These are phyloP conservation scores for Chenopodium quinoa DNA, from an alignment of 148 eudicot species.

Conservation along the genomic window DNA sequence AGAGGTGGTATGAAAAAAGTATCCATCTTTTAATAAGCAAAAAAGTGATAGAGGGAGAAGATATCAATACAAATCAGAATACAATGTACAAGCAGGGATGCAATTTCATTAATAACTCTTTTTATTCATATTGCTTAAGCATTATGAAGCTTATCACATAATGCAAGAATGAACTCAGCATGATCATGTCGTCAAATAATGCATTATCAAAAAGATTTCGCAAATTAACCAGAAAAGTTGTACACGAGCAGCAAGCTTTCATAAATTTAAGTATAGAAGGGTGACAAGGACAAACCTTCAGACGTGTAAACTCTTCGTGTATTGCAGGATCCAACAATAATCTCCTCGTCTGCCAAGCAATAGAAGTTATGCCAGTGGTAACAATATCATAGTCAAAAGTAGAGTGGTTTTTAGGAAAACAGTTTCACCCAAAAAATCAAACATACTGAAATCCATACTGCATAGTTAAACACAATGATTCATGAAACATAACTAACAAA, in stretches of 20 bases:
- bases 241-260: constrained; percentile 1
- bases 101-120: background rate
- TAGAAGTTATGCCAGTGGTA: constrained; percentile 7
- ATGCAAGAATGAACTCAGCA: background rate
- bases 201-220: background rate
- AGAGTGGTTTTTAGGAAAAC: background rate
- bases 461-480: background rate
- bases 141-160: background rate
- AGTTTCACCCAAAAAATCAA: background rate
- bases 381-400: background rate
- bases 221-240: background rate
- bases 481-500: too few species aligned
- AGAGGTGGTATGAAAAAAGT: background rate
- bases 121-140: background rate
- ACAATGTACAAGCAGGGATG: background rate
- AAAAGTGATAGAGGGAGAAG: background rate
- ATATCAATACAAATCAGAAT: background rate
- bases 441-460: background rate
- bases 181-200: background rate
- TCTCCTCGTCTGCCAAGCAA: constrained; percentile 68
- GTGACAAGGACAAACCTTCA: constrained; percentile 59
- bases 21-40: background rate
- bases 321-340: constrained; percentile 96
- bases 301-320: constrained; percentile 91
- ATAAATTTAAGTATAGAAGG: background rate